Evolutionary conservation across 164 flowering plant species (phyloP), one percentile per base, ranked within the genome.

Genomic region (Amborella trichopoda): DNA sequence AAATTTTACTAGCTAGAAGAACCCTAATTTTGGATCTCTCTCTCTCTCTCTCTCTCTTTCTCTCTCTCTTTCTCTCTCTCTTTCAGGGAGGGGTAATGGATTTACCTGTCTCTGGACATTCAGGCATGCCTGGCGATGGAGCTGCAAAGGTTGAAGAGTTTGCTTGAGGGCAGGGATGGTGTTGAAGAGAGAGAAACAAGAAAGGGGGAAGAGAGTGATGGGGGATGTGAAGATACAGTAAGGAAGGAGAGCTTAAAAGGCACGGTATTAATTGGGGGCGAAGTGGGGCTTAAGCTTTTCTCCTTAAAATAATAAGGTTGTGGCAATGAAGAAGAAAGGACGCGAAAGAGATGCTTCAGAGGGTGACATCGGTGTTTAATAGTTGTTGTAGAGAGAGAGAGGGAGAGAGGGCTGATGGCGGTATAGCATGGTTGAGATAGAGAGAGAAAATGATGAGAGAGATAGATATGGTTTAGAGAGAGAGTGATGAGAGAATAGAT

Each of bases 51-150:
- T 13, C 12, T 33, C 16, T 33, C 16, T 11, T 33, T 33, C 2
- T 33, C 16, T 33, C 16, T 33, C 16, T 11, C 16, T 33, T 8
- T 18, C 6, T 38, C 6, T 10, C 20, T 18, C 16, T 18, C 2
- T 13, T 8, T n/a, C 16, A 38, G 21, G 8, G 17, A 38, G 16
- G 41, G 41, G 4, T 6, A 38, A 6, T 16, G 16, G 41, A 6
- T 38, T 22, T 75, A 77, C 90, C 90, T 79, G 69, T 75, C 87
- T 69, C 78, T 73, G 61, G 84, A 78, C 90, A 78, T 80, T 69
- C 79, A 77, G 59, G 80, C 81, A 72, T 77, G 69, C 76, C 6
- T 18, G 41, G 62, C 71, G 60, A 58, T 33, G 52, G 41, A 38
- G 16, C 34, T 8, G 11, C 11, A 30, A 14, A 30, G 14, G 34